Percentiles rank a stretch among this genome's conserved stretches.
phyloP scores from a whole-genome alignment of 1,284 basidiomycete species.

The Blastosporella zonata region DNA sequence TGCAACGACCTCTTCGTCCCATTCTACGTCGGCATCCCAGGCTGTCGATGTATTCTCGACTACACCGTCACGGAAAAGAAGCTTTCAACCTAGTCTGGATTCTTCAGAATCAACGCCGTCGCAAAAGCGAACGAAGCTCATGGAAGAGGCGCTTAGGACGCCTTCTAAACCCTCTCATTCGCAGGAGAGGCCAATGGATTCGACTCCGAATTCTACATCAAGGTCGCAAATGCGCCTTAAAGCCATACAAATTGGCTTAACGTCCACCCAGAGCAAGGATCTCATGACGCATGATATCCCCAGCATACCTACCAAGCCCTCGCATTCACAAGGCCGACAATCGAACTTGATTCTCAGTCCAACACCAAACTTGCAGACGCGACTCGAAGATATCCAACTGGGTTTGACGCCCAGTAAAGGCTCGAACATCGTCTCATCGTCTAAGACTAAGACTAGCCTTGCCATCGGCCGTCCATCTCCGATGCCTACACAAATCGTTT shows the following conservation, averaged over 20 bases:
- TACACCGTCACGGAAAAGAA: constrained; percentile 13
- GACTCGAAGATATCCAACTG: constrained; percentile 5
- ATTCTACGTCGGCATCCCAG: not conserved
- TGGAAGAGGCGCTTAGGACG: constrained; percentile 5
- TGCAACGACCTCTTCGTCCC: not conserved
- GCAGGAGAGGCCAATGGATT: not conserved
- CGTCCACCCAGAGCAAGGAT: constrained; percentile 3
- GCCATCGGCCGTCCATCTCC: not conserved
- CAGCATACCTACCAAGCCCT: not conserved
- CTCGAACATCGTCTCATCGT: not conserved
- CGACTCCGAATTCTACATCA: not conserved
- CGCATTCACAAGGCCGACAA: constrained; percentile 1
- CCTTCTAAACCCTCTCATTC: not conserved
- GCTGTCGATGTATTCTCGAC: not conserved
- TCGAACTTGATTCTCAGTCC: not conserved
- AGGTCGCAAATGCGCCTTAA: constrained; percentile 12
- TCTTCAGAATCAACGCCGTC: constrained; percentile 8
- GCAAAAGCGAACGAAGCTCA: constrained; percentile 13
- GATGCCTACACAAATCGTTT: not conserved
- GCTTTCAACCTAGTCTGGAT: not conserved
- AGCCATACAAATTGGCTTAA: not conserved
- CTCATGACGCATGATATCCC: constrained; percentile 5
- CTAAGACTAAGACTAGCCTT: not conserved
- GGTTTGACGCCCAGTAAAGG: not conserved
- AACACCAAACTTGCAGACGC: not conserved